These are phyloP conservation scores for Penicillium sp. DNA, from an alignment of 2,329 filamentous ascomycete species.

Conservation along the genomic window DNA sequence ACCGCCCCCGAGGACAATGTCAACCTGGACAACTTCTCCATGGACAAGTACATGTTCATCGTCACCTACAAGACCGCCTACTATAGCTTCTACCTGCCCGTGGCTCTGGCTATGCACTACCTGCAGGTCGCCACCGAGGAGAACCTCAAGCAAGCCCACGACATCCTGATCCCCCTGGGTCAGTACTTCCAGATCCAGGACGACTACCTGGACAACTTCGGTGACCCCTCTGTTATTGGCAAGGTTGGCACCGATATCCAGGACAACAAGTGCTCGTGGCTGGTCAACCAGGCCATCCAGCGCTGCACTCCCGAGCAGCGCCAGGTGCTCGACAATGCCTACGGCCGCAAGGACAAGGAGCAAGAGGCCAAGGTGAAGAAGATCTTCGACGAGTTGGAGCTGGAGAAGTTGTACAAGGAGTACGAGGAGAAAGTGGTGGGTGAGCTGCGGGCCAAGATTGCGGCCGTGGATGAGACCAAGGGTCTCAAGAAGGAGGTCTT, in stretches of 20 bases:
- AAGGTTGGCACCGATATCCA: conserved; percentile 99
- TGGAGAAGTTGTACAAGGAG: conserved; percentile 76
- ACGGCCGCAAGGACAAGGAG: conserved; percentile 81
- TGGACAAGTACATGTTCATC: conserved; percentile 92
- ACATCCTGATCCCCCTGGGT: conserved; percentile 92
- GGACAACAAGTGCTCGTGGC: conserved; percentile 99
- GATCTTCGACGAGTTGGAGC: conserved; percentile 77
- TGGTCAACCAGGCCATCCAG: conserved; percentile 88
- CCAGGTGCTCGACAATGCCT: conserved; percentile 82
- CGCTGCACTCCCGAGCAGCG: conserved; percentile 79
- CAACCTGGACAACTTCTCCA: conserved; percentile 89
- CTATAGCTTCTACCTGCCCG: conserved; percentile 98
- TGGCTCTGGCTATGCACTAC: conserved; percentile 83
- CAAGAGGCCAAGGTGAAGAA: conserved; percentile 84
- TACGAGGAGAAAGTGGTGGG: conserved; percentile 84
- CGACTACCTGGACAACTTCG: conserved; percentile 98
- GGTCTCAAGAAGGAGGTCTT: conserved; percentile 90
- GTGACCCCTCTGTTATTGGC: conserved; percentile 84
- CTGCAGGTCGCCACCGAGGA: conserved; percentile 76
- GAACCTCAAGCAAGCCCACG: conserved; percentile 83
- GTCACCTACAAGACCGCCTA: conserved; percentile 99
- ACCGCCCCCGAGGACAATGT: conserved; percentile 93
- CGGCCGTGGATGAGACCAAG: conserved; percentile 73
- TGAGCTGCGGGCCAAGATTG: conserved; percentile 73
- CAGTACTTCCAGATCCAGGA: conserved; percentile 99